Evolutionary conservation across 306 rosid genomes (phyloP), one percentile per base, ranked within the genome.

Genomic region (Psophocarpus tetragonolobus): DNA sequence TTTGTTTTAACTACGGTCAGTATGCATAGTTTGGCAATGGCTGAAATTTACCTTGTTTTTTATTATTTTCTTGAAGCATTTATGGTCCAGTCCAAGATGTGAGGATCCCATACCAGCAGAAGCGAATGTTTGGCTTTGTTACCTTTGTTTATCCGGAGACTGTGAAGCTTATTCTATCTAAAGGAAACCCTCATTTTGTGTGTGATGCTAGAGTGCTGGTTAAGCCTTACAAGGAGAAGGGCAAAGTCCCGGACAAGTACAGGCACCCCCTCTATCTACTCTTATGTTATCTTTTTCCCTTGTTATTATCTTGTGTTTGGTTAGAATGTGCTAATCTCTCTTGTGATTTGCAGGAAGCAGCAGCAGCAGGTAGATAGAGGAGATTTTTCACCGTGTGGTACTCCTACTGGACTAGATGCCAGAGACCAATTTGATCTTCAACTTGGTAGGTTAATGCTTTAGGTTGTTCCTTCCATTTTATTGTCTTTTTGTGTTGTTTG

Each of bases 141-240:
- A 95, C 99, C 3, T 95, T 95, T 53, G 92, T 95, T 68, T 95
- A 87, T 42, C 90, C 99, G 0, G 99, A 92, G 72, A 95, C 99
- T 0, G 97, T 95, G 88, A 95, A 95, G 90, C 91, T 89, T 26
- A 92, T 92, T 56, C 80, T 95, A 69, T 93, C 97, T 1, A 95
- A 95, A 70, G 99, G 99, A 65, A 95, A 95, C 78, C 99, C 99
- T 51, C 97, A 95, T 87, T 95, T 95, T 51, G 97, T 95, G 15
- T 92, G 99, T 84, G 99, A 95, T 91, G 97, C 99, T 24, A 63
- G 99, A 53, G 99, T 95, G 58, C 97, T 95, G 18, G 99, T 95
- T 26, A 95, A 95, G 87, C 99, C 99, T 84, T 95, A 95, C 87
- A 95, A 95, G 89, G 99, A 95, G 89, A 95, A 95, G 71, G 99